Conservation (phyloP, 1,284 basidiomycete species). For the Heliocybe sulcata region DNA sequence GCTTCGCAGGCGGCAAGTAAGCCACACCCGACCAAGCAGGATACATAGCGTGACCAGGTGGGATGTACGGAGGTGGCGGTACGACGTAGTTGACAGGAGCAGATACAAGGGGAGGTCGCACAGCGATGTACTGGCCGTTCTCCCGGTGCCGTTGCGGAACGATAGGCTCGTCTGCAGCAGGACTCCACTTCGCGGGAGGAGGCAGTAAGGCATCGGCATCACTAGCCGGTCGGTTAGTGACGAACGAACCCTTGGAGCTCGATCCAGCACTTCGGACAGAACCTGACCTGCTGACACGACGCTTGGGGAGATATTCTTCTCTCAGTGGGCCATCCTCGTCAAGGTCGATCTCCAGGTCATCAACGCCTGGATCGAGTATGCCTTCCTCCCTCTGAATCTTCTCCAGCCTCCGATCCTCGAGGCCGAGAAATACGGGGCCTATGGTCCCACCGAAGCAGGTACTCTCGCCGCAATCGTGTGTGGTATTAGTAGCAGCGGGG, state of each 20-base stretch:
- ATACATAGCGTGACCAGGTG: constrained; percentile 16
- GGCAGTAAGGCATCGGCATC: constrained; percentile 38
- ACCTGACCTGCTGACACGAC: constrained; percentile 38
- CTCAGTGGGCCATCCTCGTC: constrained; percentile 76
- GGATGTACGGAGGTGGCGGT: constrained; percentile 12
- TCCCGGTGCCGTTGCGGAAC: constrained; percentile 40
- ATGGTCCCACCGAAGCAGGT: constrained; percentile 22
- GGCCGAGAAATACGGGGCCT: constrained; percentile 62
- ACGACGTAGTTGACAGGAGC: constrained; percentile 12
- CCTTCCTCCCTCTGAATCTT: constrained; percentile 34
- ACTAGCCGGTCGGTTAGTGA: constrained; percentile 17
- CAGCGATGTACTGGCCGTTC: constrained; percentile 55
- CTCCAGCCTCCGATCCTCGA: constrained; percentile 54
- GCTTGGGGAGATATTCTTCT: constrained; percentile 71
- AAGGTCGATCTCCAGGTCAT: constrained; percentile 63
- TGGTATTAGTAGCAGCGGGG: constrained; percentile 20
- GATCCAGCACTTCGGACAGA: constrained; percentile 19
- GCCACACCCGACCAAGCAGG: constrained; percentile 28
- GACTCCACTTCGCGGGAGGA: constrained; percentile 76
- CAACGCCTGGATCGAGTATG: constrained; percentile 24
- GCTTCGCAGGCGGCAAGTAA: constrained; percentile 24
- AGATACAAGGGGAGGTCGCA: constrained; percentile 40
- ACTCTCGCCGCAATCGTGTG: constrained; percentile 12
- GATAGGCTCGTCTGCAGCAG: constrained; percentile 67
- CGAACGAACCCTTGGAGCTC: constrained; percentile 3